phyloP scores from a whole-genome alignment of 768 basidiomycete genomes.

The Suillus subalutaceus region DNA sequence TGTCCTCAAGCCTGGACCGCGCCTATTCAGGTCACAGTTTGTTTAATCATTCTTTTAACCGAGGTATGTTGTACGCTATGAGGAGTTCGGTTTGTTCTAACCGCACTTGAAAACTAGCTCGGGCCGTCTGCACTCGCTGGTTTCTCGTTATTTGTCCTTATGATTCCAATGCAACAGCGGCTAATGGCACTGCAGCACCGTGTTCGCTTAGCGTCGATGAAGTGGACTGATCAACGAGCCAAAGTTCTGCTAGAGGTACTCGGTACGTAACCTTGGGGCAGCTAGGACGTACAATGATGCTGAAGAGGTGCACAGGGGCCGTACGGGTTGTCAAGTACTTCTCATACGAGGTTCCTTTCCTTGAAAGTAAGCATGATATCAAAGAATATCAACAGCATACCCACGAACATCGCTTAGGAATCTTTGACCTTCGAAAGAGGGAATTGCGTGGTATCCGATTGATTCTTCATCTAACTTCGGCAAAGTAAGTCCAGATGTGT shows the following conservation, averaged over 20 bases:
- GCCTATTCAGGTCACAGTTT: constrained; percentile 64
- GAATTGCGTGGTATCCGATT: not conserved
- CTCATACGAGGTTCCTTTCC: constrained; percentile 70
- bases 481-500: not conserved
- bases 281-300: not conserved
- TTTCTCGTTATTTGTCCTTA: constrained; percentile 64
- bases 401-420: constrained; percentile 36
- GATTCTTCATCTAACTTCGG: constrained; percentile 2
- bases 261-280: constrained; percentile 34
- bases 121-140: constrained; percentile 73
- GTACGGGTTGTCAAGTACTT: constrained; percentile 83
- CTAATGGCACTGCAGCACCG: constrained; percentile 62
- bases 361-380: constrained; percentile 49
- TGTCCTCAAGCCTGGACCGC: constrained; percentile 58
- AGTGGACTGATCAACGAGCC: constrained; percentile 64
- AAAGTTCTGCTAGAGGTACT: constrained; percentile 69
- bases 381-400: constrained; percentile 6
- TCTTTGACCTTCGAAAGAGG: constrained; percentile 3
- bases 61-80: constrained; percentile 41
- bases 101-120: constrained; percentile 41
- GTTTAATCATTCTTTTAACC: constrained; percentile 59
- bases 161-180: constrained; percentile 64
- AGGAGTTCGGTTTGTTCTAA: not conserved
- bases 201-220: constrained; percentile 56
- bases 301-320: constrained; percentile 38